Conservation (phyloP, 2,329 filamentous ascomycete genomes). For the Phoma sp. region DNA sequence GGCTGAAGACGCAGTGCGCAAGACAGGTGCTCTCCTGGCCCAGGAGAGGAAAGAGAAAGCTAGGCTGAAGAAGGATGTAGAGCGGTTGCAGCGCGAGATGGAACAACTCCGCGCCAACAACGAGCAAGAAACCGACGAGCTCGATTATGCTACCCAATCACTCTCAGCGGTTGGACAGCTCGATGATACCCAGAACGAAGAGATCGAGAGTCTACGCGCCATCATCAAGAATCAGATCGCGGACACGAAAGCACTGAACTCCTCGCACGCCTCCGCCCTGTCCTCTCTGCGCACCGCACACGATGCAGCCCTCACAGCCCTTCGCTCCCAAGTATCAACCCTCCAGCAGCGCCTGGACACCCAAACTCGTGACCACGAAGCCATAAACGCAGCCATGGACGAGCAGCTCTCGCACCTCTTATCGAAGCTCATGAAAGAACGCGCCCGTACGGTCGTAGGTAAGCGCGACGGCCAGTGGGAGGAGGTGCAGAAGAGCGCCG, state of each 20-base stretch:
- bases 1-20: slow-evolving; percentile 45
- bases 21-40: slow-evolving; percentile 39
- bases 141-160: slow-evolving; percentile 14
- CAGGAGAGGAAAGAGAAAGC: slow-evolving; percentile 44
- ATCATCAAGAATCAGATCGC: slow-evolving; percentile 37
- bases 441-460: slow-evolving; percentile 36
- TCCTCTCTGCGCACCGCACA: slow-evolving; percentile 15
- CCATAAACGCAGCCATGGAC: slow-evolving; percentile 43
- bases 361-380: slow-evolving; percentile 34
- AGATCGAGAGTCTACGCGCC: slow-evolving; percentile 35
- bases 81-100: slow-evolving; percentile 28
- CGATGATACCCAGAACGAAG: slow-evolving; percentile 31
- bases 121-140: slow-evolving; percentile 13
- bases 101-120: slow-evolving; percentile 27
- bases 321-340: slow-evolving; percentile 19
- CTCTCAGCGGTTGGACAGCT: not conserved
- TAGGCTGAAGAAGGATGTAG: slow-evolving; percentile 35
- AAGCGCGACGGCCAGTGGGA: slow-evolving; percentile 46
- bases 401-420: slow-evolving; percentile 39
- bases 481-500: slow-evolving; percentile 29
- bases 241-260: slow-evolving; percentile 33
- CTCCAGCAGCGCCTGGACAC: slow-evolving; percentile 29
- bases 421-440: slow-evolving; percentile 40
- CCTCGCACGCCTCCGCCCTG: slow-evolving; percentile 20
- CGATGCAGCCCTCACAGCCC: slow-evolving; percentile 18